These are phyloP conservation scores for Penicillium griseofulvum DNA, from an alignment of 2,329 filamentous ascomycete genomes.

Conservation along the genomic window DNA sequence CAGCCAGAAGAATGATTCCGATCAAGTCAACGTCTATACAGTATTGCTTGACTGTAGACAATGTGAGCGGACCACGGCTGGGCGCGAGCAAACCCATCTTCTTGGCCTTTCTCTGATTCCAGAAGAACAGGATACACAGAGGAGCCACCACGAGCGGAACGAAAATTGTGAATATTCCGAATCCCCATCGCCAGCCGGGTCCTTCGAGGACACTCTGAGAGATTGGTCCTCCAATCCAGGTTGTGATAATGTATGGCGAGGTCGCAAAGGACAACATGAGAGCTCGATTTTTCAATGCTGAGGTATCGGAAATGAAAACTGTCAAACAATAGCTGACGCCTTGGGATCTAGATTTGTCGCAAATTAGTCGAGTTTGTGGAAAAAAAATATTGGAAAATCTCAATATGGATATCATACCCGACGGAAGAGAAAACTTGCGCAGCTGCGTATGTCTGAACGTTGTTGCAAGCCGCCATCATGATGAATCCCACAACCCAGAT, in stretches of 20 bases:
- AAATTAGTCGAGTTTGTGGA: neutral
- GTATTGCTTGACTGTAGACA: constrained; percentile 54
- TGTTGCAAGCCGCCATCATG: constrained; percentile 62
- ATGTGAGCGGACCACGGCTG: constrained; percentile 45
- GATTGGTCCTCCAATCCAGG: constrained; percentile 51
- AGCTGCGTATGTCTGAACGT: constrained; percentile 61
- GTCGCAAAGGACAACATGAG: constrained; percentile 58
- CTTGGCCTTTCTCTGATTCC: constrained; percentile 58
- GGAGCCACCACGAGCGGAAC: constrained; percentile 57
- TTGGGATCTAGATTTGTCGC: neutral
- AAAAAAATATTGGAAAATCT: constrained; percentile 2
- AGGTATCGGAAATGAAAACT: constrained; percentile 63
- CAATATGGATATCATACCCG: constrained; percentile 47
- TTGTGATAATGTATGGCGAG: constrained; percentile 63
- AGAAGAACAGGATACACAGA: constrained; percentile 53
- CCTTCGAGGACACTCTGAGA: constrained; percentile 50
- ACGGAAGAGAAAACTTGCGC: constrained; percentile 62
- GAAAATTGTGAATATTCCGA: constrained; percentile 61
- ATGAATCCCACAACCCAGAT: constrained; percentile 45
- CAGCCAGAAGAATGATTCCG: constrained; percentile 30
- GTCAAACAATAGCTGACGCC: constrained; percentile 52
- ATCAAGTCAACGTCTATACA: constrained; percentile 58
- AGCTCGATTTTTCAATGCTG: constrained; percentile 57
- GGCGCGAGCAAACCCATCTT: constrained; percentile 52
- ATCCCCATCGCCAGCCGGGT: constrained; percentile 14